phyloP scores from a whole-genome alignment of 164 flowering plant genomes.

The Stephania cephalantha region DNA sequence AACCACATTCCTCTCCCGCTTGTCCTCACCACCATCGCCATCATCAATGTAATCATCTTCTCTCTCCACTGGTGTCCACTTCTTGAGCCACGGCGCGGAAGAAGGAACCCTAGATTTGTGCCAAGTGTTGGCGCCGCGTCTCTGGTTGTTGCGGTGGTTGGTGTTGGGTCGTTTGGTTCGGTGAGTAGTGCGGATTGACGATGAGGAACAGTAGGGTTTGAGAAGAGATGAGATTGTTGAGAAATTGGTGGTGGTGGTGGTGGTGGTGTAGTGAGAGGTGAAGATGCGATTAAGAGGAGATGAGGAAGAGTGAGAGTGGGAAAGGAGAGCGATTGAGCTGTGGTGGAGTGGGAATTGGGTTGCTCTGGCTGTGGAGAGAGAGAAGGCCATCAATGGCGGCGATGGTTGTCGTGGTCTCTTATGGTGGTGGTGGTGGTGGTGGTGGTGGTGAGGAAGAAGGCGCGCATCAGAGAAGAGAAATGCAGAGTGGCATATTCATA shows the following conservation, averaged over 20 bases:
- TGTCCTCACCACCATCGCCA: neutral
- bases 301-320: slow-evolving; percentile 3
- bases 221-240: slow-evolving; percentile 18
- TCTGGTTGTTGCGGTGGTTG: slow-evolving; percentile 8
- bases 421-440: neutral
- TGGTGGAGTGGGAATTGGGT: slow-evolving; percentile 14
- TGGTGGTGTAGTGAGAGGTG: neutral
- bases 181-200: slow-evolving; percentile 14
- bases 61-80: slow-evolving; percentile 34
- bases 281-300: slow-evolving; percentile 22
- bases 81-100: slow-evolving; percentile 40
- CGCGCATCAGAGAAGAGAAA: neutral
- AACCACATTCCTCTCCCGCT: neutral
- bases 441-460: neutral
- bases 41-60: neutral
- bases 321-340: slow-evolving; percentile 19
- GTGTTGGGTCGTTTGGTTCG: slow-evolving; percentile 11
- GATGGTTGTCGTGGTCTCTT: neutral
- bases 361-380: slow-evolving; percentile 9
- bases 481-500: neutral
- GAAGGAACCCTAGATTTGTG: slow-evolving; percentile 15
- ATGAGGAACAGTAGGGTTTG: slow-evolving; percentile 26
- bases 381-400: neutral
- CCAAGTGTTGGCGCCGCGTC: neutral
- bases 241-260: slow-evolving; percentile 13